Evolutionary conservation across 2,329 filamentous ascomycete genomes (phyloP).

Genomic region (Hypoxylon sp.): DNA sequence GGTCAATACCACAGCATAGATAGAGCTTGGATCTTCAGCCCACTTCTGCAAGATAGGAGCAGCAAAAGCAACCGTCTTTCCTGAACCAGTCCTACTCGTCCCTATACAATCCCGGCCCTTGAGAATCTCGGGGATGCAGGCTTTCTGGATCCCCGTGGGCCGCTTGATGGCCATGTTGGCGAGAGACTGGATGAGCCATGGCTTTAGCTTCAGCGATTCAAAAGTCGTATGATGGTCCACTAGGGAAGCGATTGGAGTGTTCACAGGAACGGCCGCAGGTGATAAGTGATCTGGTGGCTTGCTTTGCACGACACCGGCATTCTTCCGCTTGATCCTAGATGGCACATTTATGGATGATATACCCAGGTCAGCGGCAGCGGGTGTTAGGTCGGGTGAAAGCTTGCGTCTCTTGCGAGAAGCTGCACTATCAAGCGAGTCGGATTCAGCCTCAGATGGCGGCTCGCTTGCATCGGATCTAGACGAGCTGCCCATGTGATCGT

Average conservation of each 20-base stretch:
- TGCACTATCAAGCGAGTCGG: slow-evolving; percentile 63
- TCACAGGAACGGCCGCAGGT: slow-evolving; percentile 40
- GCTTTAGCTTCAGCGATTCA: slow-evolving; percentile 78
- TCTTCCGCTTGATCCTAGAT: slow-evolving; percentile 66
- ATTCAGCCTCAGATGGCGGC: slow-evolving; percentile 54
- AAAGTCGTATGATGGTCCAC: slow-evolving; percentile 73
- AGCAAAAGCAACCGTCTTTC: slow-evolving; percentile 96
- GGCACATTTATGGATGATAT: slow-evolving; percentile 65
- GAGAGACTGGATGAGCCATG: slow-evolving; percentile 91
- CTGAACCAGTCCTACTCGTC: slow-evolving; percentile 93
- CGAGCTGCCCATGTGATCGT: slow-evolving; percentile 42
- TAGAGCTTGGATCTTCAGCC: slow-evolving; percentile 91
- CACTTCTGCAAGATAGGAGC: slow-evolving; percentile 95
- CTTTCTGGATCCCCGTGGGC: slow-evolving; percentile 93
- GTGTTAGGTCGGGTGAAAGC: slow-evolving; percentile 49
- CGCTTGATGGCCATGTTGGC: slow-evolving; percentile 82
- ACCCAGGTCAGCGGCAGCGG: slow-evolving; percentile 57
- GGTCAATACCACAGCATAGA: slow-evolving; percentile 91
- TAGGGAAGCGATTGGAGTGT: slow-evolving; percentile 61
- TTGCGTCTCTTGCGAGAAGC: slow-evolving; percentile 57
- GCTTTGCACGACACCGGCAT: slow-evolving; percentile 30
- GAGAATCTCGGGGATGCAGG: slow-evolving; percentile 92
- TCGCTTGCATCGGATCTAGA: slow-evolving; percentile 44
- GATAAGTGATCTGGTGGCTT: slow-evolving; percentile 37
- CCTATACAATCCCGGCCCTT: slow-evolving; percentile 95